Percentiles rank a stretch among this genome's conserved stretches.
Conservation (phyloP, 805 yeast species). For the Monosporozyma siamensis region DNA sequence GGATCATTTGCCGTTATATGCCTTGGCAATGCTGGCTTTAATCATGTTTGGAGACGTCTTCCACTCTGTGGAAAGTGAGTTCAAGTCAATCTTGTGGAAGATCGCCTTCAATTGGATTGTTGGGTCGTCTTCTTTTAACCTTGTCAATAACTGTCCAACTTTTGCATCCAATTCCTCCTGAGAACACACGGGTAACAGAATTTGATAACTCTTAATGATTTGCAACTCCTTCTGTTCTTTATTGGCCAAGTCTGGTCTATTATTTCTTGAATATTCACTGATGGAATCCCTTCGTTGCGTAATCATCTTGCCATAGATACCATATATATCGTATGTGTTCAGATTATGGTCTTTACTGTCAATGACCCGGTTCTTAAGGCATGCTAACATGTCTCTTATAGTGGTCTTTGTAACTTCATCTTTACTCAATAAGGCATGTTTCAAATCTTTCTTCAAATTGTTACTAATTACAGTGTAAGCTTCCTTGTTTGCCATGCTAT, state of each 20-base stretch:
- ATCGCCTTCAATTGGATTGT: conserved; percentile 26
- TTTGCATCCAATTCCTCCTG: conserved; percentile 35
- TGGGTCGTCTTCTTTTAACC: conserved; percentile 14
- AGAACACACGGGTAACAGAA: conserved; percentile 39
- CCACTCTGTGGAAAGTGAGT: conserved; percentile 30
- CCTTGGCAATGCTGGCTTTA: conserved; percentile 25
- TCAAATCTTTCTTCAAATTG: conserved; percentile 35
- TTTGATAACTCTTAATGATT: conserved; percentile 34
- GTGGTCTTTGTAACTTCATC: conserved; percentile 36
- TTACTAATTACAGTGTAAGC: conserved; percentile 31
- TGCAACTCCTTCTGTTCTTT: conserved; percentile 40
- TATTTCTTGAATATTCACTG: conserved; percentile 36
- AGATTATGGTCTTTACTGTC: conserved; percentile 27
- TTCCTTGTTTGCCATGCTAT: conserved; percentile 19
- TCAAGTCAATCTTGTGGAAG: conserved; percentile 29
- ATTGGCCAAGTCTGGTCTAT: conserved; percentile 45
- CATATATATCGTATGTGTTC: conserved; percentile 30
- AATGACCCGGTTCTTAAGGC: conserved; percentile 38
- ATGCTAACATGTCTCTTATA: conserved; percentile 35
- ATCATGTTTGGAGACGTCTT: conserved; percentile 27
- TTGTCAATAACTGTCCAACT: conserved; percentile 22
- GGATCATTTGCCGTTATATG: no score
- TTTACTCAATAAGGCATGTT: conserved; percentile 40
- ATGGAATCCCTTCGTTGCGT: conserved; percentile 43
- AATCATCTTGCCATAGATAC: conserved; percentile 36